Conservation (phyloP, 352 stramenopile species). For the Phytophthora fragariaefolia region DNA sequence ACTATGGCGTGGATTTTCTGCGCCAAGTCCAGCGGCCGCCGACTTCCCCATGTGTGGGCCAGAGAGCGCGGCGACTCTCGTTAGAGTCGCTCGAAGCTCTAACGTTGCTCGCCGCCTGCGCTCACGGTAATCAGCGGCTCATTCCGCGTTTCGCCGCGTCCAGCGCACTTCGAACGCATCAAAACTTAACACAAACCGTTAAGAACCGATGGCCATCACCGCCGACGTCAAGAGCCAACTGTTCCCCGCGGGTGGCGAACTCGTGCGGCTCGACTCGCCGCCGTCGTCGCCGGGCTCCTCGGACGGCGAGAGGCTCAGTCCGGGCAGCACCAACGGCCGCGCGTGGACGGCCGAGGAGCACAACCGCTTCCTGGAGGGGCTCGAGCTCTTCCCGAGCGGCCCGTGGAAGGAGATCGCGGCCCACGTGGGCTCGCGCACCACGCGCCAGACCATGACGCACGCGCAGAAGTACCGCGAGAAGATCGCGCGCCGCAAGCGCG, state of each 20-base stretch:
- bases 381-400: conserved; percentile 66
- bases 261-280: conserved; percentile 41
- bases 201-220: conserved; percentile 46
- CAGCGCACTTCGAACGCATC: conserved; percentile 1
- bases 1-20: conserved; percentile 43
- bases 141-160: conserved; percentile 37
- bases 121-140: conserved; percentile 23
- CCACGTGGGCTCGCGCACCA: conserved; percentile 59
- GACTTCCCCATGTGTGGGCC: conserved; percentile 24
- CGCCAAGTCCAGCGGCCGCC: conserved; percentile 18
- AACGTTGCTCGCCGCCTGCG: conserved; percentile 4
- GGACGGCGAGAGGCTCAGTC: conserved; percentile 27
- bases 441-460: conserved; percentile 66
- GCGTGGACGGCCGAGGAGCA: conserved; percentile 60
- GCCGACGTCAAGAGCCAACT: conserved; percentile 59
- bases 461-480: conserved; percentile 69
- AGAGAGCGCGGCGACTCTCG: conserved; percentile 29
- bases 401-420: conserved; percentile 72
- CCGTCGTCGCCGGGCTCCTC: conserved; percentile 15
- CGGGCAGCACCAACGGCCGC: conserved; percentile 37
- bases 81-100: conserved; percentile 23
- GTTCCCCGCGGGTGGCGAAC: conserved; percentile 38
- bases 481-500: conserved; percentile 57
- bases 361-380: conserved; percentile 62
- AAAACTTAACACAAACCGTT: conserved; percentile 7